These are phyloP conservation scores for Neurospora sp. DNA, from an alignment of 495 filamentous ascomycete species.

Conservation along the genomic window DNA sequence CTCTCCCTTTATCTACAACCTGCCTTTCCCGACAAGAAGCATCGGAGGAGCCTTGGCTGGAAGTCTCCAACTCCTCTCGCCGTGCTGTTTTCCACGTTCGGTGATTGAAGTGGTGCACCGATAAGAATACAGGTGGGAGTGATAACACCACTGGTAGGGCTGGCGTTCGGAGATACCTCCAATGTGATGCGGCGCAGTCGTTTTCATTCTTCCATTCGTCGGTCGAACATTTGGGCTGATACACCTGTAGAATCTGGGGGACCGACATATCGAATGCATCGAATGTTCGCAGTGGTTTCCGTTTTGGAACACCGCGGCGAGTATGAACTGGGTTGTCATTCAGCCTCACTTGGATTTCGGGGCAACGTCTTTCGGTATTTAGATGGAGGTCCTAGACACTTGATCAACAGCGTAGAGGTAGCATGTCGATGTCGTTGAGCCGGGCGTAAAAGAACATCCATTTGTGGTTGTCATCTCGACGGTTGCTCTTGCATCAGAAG, in stretches of 20 bases:
- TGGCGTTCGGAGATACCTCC: not conserved
- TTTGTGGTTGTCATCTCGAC: too few species aligned
- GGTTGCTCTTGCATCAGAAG: too few species aligned
- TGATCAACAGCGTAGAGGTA: too few species aligned
- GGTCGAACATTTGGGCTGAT: not conserved
- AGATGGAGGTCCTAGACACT: too few species aligned
- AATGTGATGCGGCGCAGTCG: not conserved
- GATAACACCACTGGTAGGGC: not conserved
- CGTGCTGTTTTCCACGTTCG: not conserved
- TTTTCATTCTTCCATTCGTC: not conserved
- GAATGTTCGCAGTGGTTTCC: not conserved
- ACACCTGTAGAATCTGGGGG: not conserved
- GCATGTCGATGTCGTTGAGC: too few species aligned
- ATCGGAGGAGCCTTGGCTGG: not conserved
- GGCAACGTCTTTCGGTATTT: too few species aligned
- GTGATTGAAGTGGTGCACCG: not conserved
- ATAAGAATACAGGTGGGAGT: not conserved
- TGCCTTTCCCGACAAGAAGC: not conserved
- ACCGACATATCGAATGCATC: not conserved
- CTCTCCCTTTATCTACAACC: too few species aligned
- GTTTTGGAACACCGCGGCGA: not conserved
- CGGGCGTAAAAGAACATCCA: too few species aligned
- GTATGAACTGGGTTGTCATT: not conserved
- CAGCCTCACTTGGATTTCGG: not conserved
- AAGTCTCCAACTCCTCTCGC: not conserved